Evolutionary conservation across 345 rosid genomes (phyloP), one percentile per base, ranked within the genome.

Genomic region (Psidium friedrichsthalianum): DNA sequence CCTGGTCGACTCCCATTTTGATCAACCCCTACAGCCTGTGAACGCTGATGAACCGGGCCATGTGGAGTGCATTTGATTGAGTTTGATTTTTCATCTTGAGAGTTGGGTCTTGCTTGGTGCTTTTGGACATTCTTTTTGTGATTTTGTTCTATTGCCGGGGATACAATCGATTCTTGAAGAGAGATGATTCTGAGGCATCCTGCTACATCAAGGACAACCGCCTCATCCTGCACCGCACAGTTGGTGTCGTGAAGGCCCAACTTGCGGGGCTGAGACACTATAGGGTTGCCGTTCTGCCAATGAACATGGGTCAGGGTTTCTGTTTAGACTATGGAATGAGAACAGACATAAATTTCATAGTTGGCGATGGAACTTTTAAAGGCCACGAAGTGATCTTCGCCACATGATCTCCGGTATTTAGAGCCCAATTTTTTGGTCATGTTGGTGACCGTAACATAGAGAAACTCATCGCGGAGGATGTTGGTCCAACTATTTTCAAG

Each of bases 391-490:
- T 95, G 91, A 91, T 98, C 81, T 97, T 98, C 64, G 96, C 98
- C 11, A 95, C 98, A 61, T 97, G 99, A 44, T 96, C 99, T 6
- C 98, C 96, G 42, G 99, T 98, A 54, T 98, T 98, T 85, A 93
- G 92, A 90, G 99, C 99, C n/a, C 99, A 96, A 51, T 95, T 96
- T 89, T 96, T 92, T 86, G 99, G 99, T 87, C 96, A 92, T 76
- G 89, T 96, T 25, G 96, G 98, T 86, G 92, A 95, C 84, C 91
- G 88, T 58, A 94, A 92, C 87, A 57, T 91, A 83, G 93, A 91
- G 80, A 84, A 89, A 86, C 88, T 93, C 57, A 92, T 87, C 8
- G 92, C 96, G 86, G 87, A 96, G 69, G 99, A 95, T 74, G 89
- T 98, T 15, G 96, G 94, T 53, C 97, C 98, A 44, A 90, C 96